These are phyloP conservation scores for Talaromyces albobiverticillius DNA, from an alignment of 2,329 filamentous ascomycete species.

Conservation along the genomic window DNA sequence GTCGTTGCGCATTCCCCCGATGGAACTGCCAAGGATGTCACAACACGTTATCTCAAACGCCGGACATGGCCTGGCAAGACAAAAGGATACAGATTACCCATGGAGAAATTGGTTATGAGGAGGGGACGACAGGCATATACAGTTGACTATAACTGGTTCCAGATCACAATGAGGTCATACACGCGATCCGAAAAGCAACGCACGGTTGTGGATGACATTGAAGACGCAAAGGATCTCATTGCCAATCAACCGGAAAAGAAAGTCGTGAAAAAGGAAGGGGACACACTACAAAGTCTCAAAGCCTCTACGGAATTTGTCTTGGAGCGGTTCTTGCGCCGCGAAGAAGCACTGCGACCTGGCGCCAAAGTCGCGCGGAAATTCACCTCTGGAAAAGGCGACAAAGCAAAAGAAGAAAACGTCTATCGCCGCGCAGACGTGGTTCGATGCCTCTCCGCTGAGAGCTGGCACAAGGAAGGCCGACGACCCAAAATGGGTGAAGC, in stretches of 20 bases:
- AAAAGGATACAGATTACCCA: slow-evolving; percentile 74
- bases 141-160: slow-evolving; percentile 86
- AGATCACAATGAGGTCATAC: slow-evolving; percentile 73
- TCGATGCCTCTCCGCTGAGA: slow-evolving; percentile 85
- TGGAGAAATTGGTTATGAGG: slow-evolving; percentile 78
- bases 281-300: slow-evolving; percentile 86
- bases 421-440: slow-evolving; percentile 77
- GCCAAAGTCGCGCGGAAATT: slow-evolving; percentile 73
- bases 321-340: slow-evolving; percentile 80
- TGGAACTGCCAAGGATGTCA: slow-evolving; percentile 91
- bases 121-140: slow-evolving; percentile 58
- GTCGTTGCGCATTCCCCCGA: slow-evolving; percentile 78
- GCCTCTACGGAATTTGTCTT: slow-evolving; percentile 80
- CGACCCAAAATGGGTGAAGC: slow-evolving; percentile 67
- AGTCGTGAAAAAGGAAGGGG: slow-evolving; percentile 68
- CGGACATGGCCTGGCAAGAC: slow-evolving; percentile 83
- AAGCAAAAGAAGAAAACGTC: slow-evolving; percentile 73
- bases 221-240: slow-evolving; percentile 74
- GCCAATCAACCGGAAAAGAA: slow-evolving; percentile 71
- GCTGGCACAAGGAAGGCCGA: slow-evolving; percentile 95
- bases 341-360: slow-evolving; percentile 75
- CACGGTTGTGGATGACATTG: slow-evolving; percentile 72
- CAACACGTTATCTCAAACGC: slow-evolving; percentile 80
- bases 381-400: slow-evolving; percentile 69
- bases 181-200: slow-evolving; percentile 49